Evolutionary conservation across 2,329 filamentous ascomycete species (phyloP).

Genomic region (Elsinoe necatrix): DNA sequence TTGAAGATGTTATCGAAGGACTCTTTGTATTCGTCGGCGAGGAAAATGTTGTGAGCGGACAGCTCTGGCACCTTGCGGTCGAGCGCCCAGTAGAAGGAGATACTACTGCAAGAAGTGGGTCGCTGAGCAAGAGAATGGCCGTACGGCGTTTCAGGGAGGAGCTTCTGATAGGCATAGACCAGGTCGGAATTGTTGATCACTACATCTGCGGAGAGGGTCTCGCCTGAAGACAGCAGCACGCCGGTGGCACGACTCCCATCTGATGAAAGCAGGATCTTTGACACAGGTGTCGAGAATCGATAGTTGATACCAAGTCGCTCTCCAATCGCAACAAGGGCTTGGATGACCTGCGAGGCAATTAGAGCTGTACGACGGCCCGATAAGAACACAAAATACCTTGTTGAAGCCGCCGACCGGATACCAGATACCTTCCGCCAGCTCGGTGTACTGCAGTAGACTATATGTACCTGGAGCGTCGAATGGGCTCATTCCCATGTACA

Average conservation of each 20-base stretch:
- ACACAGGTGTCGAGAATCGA: constrained; percentile 51
- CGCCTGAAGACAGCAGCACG: constrained; percentile 51
- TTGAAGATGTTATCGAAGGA: constrained; percentile 72
- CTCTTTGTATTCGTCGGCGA: constrained; percentile 62
- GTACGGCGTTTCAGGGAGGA: constrained; percentile 47
- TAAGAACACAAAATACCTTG: constrained; percentile 34
- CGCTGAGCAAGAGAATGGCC: constrained; percentile 40
- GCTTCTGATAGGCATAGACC: constrained; percentile 64
- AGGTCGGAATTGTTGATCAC: constrained; percentile 67
- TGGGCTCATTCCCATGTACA: constrained; percentile 77
- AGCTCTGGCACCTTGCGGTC: constrained; percentile 54
- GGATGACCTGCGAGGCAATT: constrained; percentile 36
- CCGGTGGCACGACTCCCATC: constrained; percentile 50
- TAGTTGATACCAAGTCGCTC: constrained; percentile 55
- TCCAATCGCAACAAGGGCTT: constrained; percentile 56
- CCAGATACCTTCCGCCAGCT: constrained; percentile 68
- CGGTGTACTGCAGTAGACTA: constrained; percentile 64
- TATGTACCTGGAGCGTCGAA: constrained; percentile 70
- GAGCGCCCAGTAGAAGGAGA: constrained; percentile 70
- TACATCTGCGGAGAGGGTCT: constrained; percentile 53
- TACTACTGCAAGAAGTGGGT: constrained; percentile 59
- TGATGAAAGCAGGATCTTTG: constrained; percentile 44
- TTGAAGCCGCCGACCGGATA: constrained; percentile 66
- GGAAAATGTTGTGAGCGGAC: constrained; percentile 66
- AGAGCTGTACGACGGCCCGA: neutral